Evolutionary conservation across 1,284 basidiomycete genomes (phyloP).

Genomic region (Sanghuangporus sanghuang): DNA sequence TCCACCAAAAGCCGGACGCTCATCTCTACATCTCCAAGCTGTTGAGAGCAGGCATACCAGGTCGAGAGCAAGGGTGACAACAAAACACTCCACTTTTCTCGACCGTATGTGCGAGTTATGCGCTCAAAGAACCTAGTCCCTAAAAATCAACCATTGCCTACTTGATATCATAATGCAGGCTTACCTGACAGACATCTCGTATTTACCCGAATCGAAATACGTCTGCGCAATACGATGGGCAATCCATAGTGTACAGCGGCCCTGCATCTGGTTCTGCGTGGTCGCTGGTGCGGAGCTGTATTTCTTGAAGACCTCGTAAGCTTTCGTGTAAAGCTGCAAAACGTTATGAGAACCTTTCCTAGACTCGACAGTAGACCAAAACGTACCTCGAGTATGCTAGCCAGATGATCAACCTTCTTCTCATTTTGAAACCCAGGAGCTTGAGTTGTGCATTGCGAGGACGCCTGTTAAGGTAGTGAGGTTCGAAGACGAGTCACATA

Average conservation of each 20-base stretch:
- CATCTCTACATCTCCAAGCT: conserved; percentile 68
- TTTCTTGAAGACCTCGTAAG: conserved; percentile 87
- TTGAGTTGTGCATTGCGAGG: conserved; percentile 19
- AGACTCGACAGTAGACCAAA: background rate
- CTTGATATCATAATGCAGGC: conserved; percentile 18
- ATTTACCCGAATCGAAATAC: conserved; percentile 72
- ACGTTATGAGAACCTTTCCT: background rate
- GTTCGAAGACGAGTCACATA: background rate
- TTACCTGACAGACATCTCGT: conserved; percentile 78
- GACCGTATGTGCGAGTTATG: conserved; percentile 72
- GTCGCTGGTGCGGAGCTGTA: conserved; percentile 35
- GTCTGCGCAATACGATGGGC: conserved; percentile 83
- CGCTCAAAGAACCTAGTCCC: conserved; percentile 78
- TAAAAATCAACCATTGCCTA: background rate
- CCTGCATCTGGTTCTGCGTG: conserved; percentile 40
- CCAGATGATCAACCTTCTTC: conserved; percentile 83
- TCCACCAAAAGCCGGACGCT: conserved; percentile 74
- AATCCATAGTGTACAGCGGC: conserved; percentile 77
- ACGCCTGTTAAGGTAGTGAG: background rate
- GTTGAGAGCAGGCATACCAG: conserved; percentile 78
- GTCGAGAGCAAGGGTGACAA: conserved; percentile 65
- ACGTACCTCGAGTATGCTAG: conserved; percentile 72
- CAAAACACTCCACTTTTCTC: conserved; percentile 72
- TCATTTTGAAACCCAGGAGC: conserved; percentile 76
- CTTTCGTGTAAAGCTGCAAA: conserved; percentile 77